phyloP scores from a whole-genome alignment of 768 basidiomycete genomes.

The Pulveroboletus sp. region DNA sequence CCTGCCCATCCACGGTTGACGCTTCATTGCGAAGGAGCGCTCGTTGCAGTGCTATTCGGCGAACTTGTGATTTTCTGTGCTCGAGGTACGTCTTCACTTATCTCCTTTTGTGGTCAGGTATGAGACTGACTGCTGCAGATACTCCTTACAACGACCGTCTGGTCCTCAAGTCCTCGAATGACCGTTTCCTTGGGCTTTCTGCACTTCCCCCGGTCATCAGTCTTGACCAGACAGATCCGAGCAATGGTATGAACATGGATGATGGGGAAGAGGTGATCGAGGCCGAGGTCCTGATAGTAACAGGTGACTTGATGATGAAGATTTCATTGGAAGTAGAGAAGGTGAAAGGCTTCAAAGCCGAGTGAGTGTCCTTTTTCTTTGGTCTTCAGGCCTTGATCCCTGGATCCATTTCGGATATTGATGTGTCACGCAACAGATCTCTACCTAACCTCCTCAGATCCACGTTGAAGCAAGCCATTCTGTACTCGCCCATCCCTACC shows the following conservation, averaged over 20 bases:
- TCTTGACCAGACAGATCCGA: slow-evolving; percentile 18
- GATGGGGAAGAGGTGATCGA: slow-evolving; percentile 8
- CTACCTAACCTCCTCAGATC: slow-evolving; percentile 65
- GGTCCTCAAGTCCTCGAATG: slow-evolving; percentile 63
- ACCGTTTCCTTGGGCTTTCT: slow-evolving; percentile 69
- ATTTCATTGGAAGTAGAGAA: slow-evolving; percentile 57
- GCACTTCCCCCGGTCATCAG: slow-evolving; percentile 32
- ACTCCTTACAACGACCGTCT: slow-evolving; percentile 69
- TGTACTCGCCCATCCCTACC: slow-evolving; percentile 70
- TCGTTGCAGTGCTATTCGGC: slow-evolving; percentile 66
- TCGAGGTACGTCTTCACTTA: slow-evolving; percentile 40
- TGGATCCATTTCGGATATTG: neutral
- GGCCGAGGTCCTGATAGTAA: slow-evolving; percentile 38
- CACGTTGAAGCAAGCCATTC: slow-evolving; percentile 78
- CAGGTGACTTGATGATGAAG: slow-evolving; percentile 69
- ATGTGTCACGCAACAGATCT: slow-evolving; percentile 48
- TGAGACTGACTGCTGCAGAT: slow-evolving; percentile 37
- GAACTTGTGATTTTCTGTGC: slow-evolving; percentile 73
- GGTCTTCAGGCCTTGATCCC: neutral
- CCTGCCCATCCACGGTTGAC: slow-evolving; percentile 70
- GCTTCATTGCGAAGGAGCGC: slow-evolving; percentile 52
- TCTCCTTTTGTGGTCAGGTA: neutral
- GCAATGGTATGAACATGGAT: slow-evolving; percentile 8
- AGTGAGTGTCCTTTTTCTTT: slow-evolving; percentile 41
- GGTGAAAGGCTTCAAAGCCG: slow-evolving; percentile 55